Evolutionary conservation across 768 basidiomycete genomes (phyloP), one percentile per base, ranked within the genome.

Genomic region (Lactifluus piperatus): DNA sequence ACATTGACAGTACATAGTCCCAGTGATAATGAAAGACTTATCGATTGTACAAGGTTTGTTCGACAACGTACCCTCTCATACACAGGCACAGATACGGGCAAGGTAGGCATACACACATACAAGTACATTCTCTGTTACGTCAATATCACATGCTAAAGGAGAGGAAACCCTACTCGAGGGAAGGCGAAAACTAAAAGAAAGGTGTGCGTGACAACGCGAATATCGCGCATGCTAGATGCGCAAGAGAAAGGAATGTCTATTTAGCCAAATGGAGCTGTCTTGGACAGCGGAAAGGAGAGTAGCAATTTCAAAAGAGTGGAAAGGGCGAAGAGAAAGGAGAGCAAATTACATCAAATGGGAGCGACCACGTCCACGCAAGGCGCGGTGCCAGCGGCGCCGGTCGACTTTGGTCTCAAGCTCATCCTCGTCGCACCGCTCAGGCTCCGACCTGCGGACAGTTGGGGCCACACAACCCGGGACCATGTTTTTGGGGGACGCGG

Each of bases 381-480:
- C 58, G n/a, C 58, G 58, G n/a, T 59, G 47, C 26, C 39, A 24
- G 37, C 37, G 52, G 48, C 18, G 30, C n/a, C 20, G 49, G n/a
- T 34, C 22, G 47, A 29, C 46, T 9, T 29, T 36, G 16, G 26
- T 39, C 18, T n/a, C 30, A 16, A 36, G 7, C 3, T 30, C 56
- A 18, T n/a, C 24, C n/a, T 14, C 49, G 8, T 36, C 27, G 2
- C 36, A 26, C n/a, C n/a, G n/a, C 24, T 49, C 57, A 7, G 29
- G 22, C 27, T 46, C 51, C 11, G 54, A 60, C 49, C 54, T 60
- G 43, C 43, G 54, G n/a, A 20, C 5, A 1, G 8, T 1, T 22
- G 54, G 8, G 30, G 44, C 2, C 3, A 6, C 3, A 29, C 60
- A 61, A 1, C 37, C 44, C 9, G 43, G 36, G 11, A 11, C 55